Evolutionary conservation across 139 green algal genomes (phyloP).

Genomic region (Coelastrella sp.): DNA sequence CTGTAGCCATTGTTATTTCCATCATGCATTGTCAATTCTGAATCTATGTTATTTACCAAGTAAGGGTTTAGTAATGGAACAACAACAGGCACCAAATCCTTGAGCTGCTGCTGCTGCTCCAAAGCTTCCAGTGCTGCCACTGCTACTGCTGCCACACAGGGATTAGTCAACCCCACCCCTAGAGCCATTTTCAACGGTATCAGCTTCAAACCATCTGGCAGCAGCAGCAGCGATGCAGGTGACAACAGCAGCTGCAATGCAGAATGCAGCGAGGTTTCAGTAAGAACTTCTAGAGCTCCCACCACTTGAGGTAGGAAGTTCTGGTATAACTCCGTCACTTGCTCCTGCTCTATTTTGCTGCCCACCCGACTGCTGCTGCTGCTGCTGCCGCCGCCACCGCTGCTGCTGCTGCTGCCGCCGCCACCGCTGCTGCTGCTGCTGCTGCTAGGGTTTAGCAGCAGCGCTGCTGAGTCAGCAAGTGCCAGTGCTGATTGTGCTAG

Average conservation of each 20-base stretch:
- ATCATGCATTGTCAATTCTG: not conserved
- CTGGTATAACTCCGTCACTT: not conserved
- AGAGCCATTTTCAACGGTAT: not conserved
- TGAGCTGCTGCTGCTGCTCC: constrained; percentile 43
- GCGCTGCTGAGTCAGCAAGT: not conserved
- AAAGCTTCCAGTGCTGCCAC: constrained; percentile 16
- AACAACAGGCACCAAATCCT: not conserved
- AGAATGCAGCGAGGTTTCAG: not conserved
- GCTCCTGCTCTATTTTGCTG: constrained; percentile 1
- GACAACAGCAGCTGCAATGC: constrained; percentile 31
- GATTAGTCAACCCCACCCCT: not conserved
- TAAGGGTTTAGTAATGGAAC: constrained; percentile 30
- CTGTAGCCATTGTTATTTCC: not conserved
- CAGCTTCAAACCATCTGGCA: not conserved
- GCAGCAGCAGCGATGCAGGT: constrained; percentile 5
- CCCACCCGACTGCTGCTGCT: too few species aligned
- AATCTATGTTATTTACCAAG: not conserved
- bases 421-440: constrained; percentile 19
- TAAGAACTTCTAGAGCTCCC: not conserved
- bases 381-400: not conserved
- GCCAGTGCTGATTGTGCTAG: not conserved
- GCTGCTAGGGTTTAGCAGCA: not conserved
- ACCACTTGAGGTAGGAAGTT: constrained; percentile 27
- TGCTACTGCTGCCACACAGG: constrained; percentile 18
- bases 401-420: not conserved